Conservation (phyloP, 371 early-diverging fungal species). For the Mortierella sp. region DNA sequence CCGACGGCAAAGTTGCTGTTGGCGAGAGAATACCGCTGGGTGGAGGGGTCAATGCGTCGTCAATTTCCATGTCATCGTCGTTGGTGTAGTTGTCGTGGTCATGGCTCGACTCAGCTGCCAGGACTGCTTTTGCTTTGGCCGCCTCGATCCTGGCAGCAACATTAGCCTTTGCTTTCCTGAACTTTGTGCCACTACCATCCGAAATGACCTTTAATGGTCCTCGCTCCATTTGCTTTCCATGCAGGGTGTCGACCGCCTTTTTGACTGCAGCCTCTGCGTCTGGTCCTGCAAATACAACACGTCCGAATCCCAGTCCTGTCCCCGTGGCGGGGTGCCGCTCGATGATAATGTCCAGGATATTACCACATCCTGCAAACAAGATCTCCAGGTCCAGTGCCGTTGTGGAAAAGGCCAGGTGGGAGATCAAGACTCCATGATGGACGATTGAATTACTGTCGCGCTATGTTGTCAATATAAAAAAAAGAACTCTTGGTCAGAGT, state of each 20-base stretch:
- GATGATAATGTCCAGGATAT: constrained; percentile 65
- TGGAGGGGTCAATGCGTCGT: constrained; percentile 58
- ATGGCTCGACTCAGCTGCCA: constrained; percentile 36
- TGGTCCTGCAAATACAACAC: constrained; percentile 64
- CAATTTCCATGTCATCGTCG: constrained; percentile 59
- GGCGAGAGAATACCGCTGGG: constrained; percentile 51
- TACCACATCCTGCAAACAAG: constrained; percentile 69
- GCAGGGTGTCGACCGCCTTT: constrained; percentile 61
- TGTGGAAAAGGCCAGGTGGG: constrained; percentile 48
- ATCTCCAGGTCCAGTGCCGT: constrained; percentile 55
- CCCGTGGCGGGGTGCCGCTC: constrained; percentile 69
- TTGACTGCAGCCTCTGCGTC: constrained; percentile 65
- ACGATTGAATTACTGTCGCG: constrained; percentile 48
- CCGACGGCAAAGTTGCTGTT: constrained; percentile 50
- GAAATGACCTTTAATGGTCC: constrained; percentile 73
- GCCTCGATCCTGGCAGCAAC: constrained; percentile 57
- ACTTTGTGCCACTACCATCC: constrained; percentile 70
- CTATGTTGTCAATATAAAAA: constrained; percentile 4
- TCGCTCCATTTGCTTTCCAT: constrained; percentile 70
- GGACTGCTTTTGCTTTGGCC: constrained; percentile 52
- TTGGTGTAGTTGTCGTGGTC: constrained; percentile 54
- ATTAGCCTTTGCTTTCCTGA: constrained; percentile 47
- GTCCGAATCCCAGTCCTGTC: constrained; percentile 69
- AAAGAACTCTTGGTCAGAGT: neutral
- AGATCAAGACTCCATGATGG: constrained; percentile 53